Percentiles rank a stretch among this genome's conserved stretches.
Conservation (phyloP, 306 rosid species). For the Sechiopsis laciniata region DNA sequence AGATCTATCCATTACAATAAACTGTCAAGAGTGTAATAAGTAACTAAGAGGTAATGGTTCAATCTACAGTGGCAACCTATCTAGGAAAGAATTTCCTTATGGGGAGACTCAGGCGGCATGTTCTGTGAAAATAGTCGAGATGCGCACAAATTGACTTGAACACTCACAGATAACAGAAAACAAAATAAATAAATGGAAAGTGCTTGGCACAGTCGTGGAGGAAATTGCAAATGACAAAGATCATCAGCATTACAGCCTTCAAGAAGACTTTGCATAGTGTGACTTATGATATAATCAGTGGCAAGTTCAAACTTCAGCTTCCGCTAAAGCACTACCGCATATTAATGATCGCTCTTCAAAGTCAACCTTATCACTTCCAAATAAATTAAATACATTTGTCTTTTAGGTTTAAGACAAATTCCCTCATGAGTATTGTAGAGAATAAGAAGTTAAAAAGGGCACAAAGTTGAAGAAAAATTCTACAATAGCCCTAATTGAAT, state of each 20-base stretch:
- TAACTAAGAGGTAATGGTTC: no score
- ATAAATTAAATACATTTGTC: no score
- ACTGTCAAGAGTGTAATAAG: no score
- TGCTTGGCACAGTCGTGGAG: slow-evolving; percentile 45
- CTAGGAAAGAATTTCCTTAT: no score
- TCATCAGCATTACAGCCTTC: slow-evolving; percentile 51
- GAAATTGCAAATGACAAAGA: slow-evolving; percentile 67
- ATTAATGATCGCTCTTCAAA: slow-evolving; percentile 64
- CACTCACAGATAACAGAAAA: no score
- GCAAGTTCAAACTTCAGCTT: slow-evolving; percentile 75
- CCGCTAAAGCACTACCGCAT: slow-evolving; percentile 71
- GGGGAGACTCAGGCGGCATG: no score
- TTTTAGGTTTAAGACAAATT: no score
- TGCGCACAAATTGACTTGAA: no score
- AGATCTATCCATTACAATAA: slow-evolving; percentile 80
- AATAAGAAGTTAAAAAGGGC: not conserved
- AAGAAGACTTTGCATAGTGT: slow-evolving; percentile 67
- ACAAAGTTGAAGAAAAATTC: slow-evolving; percentile 1
- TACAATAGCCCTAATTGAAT: not conserved
- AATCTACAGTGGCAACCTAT: no score
- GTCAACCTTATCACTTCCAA: slow-evolving; percentile 43
- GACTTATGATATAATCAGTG: slow-evolving; percentile 82
- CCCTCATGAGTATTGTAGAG: not conserved
- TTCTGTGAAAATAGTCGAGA: no score
- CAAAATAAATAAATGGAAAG: slow-evolving; percentile 54